A percentile compares a stretch with the other conserved stretches of the same genome.
Conservation (phyloP, 1,284 basidiomycete species). For the Rhodotorula sp. region DNA sequence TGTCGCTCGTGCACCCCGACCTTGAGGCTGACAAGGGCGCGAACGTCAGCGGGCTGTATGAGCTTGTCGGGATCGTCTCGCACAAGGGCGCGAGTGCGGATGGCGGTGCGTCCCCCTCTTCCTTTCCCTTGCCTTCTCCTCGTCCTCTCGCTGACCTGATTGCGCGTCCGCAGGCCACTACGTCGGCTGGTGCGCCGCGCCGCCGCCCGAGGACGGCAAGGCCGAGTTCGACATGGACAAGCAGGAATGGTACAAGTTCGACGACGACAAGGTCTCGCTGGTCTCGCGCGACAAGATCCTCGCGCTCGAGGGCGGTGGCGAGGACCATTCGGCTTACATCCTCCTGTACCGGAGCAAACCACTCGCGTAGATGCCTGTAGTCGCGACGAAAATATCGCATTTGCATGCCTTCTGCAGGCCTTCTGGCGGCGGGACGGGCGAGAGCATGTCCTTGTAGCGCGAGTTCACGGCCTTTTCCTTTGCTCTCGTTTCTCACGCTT, state of each 20-base stretch:
- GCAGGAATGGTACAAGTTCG: constrained; percentile 57
- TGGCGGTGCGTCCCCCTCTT: constrained; percentile 57
- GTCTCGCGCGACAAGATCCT: constrained; percentile 79
- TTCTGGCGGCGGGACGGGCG: no score
- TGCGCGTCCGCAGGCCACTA: constrained; percentile 31
- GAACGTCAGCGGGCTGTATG: constrained; percentile 76
- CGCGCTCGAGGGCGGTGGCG: constrained; percentile 81
- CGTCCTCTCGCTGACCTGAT: not conserved
- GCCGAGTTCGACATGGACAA: constrained; percentile 38
- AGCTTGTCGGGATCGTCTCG: constrained; percentile 86
- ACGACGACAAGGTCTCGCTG: constrained; percentile 82
- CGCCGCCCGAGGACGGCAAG: constrained; percentile 8
- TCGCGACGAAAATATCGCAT: not conserved
- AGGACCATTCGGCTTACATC: constrained; percentile 79
- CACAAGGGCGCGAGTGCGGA: constrained; percentile 96
- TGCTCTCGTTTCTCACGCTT: no score
- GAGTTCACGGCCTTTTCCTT: no score
- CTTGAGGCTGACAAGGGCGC: constrained; percentile 69
- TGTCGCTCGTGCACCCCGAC: constrained; percentile 64
- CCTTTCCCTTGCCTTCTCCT: constrained; percentile 57
- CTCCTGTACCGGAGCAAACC: constrained; percentile 66
- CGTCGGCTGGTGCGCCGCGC: constrained; percentile 38
- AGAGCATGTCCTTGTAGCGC: no score
- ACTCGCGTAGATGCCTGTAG: constrained; percentile 32
- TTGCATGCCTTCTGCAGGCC: no score